These are phyloP conservation scores for Globisporangium rhizosaccharum DNA, from an alignment of 352 stramenopile species.

Conservation along the genomic window DNA sequence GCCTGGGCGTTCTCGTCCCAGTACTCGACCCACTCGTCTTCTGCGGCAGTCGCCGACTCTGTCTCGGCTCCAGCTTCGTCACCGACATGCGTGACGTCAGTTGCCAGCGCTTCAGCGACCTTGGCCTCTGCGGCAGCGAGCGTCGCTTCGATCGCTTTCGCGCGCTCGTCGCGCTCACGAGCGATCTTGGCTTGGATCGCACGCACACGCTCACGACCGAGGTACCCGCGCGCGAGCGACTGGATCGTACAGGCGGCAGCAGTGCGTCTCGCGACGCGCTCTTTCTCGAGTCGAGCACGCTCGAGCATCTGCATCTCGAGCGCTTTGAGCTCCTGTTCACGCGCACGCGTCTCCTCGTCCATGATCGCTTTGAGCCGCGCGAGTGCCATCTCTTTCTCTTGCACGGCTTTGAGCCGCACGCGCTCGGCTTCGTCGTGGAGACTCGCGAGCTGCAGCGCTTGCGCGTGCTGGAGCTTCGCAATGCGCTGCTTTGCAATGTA, in stretches of 20 bases:
- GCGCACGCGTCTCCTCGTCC: conserved; percentile 55
- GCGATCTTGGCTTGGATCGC: conserved; percentile 61
- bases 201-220: conserved; percentile 49
- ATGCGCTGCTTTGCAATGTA: conserved; percentile 38
- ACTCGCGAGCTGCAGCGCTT: conserved; percentile 40
- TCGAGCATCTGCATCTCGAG: conserved; percentile 77
- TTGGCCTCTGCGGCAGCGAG: conserved; percentile 58
- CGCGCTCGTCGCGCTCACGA: conserved; percentile 50
- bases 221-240: conserved; percentile 39
- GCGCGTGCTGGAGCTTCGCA: conserved; percentile 35
- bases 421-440: conserved; percentile 59
- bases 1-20: conserved; percentile 87
- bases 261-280: conserved; percentile 44
- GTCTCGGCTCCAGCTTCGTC: conserved; percentile 4
- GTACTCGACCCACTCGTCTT: conserved; percentile 86
- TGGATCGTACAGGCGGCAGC: conserved; percentile 55
- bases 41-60: conserved; percentile 9
- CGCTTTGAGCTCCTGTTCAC: conserved; percentile 67
- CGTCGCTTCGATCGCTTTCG: conserved; percentile 45
- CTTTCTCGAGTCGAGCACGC: conserved; percentile 57
- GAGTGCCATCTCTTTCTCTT: conserved; percentile 66
- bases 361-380: conserved; percentile 61
- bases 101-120: conserved; percentile 35
- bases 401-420: conserved; percentile 41
- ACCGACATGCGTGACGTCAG: not conserved